Evolutionary conservation across 2,329 filamentous ascomycete species (phyloP).

Genomic region (Aspergillus ochraceus): DNA sequence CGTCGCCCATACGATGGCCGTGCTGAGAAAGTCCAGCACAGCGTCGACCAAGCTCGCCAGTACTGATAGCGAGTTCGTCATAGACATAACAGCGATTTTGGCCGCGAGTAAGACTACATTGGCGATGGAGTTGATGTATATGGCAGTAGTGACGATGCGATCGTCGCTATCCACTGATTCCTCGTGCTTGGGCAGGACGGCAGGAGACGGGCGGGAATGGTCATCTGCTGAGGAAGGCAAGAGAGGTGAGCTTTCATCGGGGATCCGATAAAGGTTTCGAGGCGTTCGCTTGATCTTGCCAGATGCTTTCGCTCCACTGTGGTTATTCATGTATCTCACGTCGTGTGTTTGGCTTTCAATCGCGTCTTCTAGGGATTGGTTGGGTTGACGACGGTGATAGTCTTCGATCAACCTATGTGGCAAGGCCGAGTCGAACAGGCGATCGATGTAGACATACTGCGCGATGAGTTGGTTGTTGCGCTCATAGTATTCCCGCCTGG

Average conservation of each 20-base stretch:
- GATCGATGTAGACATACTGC: slow-evolving; percentile 91
- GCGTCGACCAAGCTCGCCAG: slow-evolving; percentile 68
- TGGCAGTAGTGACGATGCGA: slow-evolving; percentile 78
- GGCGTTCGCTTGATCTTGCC: slow-evolving; percentile 69
- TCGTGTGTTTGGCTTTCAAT: slow-evolving; percentile 41
- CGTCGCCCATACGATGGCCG: slow-evolving; percentile 62
- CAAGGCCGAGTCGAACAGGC: slow-evolving; percentile 85
- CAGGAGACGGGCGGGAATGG: slow-evolving; percentile 54
- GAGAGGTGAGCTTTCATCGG: slow-evolving; percentile 33
- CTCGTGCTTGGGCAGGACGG: slow-evolving; percentile 44
- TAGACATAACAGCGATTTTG: slow-evolving; percentile 74
- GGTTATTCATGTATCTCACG: slow-evolving; percentile 37
- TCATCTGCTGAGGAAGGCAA: slow-evolving; percentile 53
- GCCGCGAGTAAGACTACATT: slow-evolving; percentile 73
- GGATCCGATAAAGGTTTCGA: slow-evolving; percentile 77
- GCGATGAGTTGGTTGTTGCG: slow-evolving; percentile 84
- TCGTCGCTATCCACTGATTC: slow-evolving; percentile 66
- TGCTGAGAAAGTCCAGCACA: slow-evolving; percentile 66
- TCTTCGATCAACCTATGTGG: slow-evolving; percentile 90
- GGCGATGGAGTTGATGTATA: slow-evolving; percentile 80
- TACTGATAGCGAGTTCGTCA: slow-evolving; percentile 68
- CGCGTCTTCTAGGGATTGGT: not conserved
- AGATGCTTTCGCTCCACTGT: slow-evolving; percentile 37
- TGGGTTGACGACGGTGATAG: slow-evolving; percentile 53
- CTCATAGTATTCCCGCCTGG: slow-evolving; percentile 79